Evolutionary conservation across 78 protist genomes (phyloP), one percentile per base, ranked within the genome.

Genomic region (Pelomyxa schiedti): DNA sequence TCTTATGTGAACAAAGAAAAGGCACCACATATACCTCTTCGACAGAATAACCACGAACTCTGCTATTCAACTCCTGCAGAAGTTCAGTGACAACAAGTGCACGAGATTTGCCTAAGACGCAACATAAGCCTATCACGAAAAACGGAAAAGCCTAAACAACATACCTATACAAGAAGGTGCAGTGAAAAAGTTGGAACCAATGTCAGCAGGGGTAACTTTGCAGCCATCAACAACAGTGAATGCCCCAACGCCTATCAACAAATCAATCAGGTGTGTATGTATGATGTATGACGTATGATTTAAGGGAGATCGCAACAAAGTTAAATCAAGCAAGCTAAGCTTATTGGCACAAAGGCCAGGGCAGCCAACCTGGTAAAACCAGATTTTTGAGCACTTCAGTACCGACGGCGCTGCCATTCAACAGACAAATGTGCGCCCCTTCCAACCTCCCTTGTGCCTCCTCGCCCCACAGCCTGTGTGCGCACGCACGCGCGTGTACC

Each of bases 311-410:
- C 16, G 41, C 36, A n/a, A 3, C 8, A 26, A 6, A 26, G 22
- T 52, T 2, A 32, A 6, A 47, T 42, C 47, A n/a, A 3, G 66
- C 4, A 22, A 29, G 16, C 35, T 7, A 4, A n/a, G n/a, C n/a
- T n/a, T n/a, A n/a, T n/a, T n/a, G n/a, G n/a, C n/a, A n/a, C n/a
- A n/a, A n/a, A n/a, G n/a, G n/a, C n/a, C n/a, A n/a, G 58, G 32
- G 58, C 32, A 16, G 4, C 66, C 4, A 38, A 89, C 96, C 96
- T 22, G 96, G 94, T 26, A 94, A 74, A 3, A 92, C 90, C 3
- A 94, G 79, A 69, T 92, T 94, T 80, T 94, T 94, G 36, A 94
- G 76, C 1, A 87, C 84, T 9, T 94, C 97, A 1, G 95, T 86
- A 29, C 95, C 95, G 1, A 86, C 42, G 4, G 92, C 95, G 22